Evolutionary conservation across 306 rosid species (phyloP).

Genomic region (Acacia acuminata): DNA sequence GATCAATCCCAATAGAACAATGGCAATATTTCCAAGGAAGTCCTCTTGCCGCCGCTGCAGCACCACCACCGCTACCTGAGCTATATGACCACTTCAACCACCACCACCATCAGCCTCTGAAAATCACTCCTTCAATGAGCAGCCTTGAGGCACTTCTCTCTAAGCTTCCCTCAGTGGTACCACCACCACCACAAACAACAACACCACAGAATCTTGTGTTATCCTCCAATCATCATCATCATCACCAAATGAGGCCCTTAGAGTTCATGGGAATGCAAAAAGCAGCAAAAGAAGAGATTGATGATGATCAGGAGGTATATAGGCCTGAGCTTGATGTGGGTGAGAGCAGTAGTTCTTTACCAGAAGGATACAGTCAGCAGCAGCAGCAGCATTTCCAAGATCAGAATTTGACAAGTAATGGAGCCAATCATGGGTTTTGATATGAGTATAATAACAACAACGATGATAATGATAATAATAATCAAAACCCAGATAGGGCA

Average conservation of each 20-base stretch:
- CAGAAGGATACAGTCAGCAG: constrained; percentile 31
- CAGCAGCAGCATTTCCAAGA: constrained; percentile 49
- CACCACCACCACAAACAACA: constrained; percentile 24
- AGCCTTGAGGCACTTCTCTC: constrained; percentile 76
- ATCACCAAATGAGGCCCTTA: constrained; percentile 39
- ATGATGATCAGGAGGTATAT: constrained; percentile 49
- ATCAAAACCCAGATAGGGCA: neutral
- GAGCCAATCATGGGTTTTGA: constrained; percentile 46
- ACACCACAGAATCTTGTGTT: constrained; percentile 16
- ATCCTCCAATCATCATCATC: constrained; percentile 14
- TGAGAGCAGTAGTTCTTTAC: constrained; percentile 65
- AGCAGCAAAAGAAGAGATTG: constrained; percentile 64
- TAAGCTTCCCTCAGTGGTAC: constrained; percentile 69
- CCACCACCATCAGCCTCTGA: constrained; percentile 35
- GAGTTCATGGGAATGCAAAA: constrained; percentile 60
- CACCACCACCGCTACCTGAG: constrained; percentile 41
- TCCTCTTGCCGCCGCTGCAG: neutral
- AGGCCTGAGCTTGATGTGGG: constrained; percentile 61
- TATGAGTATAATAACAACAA: neutral
- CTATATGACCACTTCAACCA: constrained; percentile 42
- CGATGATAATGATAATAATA: neutral
- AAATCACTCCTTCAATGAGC: constrained; percentile 73
- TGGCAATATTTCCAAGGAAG: constrained; percentile 64
- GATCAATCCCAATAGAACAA: constrained; percentile 34
- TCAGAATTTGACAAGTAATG: constrained; percentile 41